Evolutionary conservation across 2,329 filamentous ascomycete genomes (phyloP).

Genomic region (Epichloe typhina): DNA sequence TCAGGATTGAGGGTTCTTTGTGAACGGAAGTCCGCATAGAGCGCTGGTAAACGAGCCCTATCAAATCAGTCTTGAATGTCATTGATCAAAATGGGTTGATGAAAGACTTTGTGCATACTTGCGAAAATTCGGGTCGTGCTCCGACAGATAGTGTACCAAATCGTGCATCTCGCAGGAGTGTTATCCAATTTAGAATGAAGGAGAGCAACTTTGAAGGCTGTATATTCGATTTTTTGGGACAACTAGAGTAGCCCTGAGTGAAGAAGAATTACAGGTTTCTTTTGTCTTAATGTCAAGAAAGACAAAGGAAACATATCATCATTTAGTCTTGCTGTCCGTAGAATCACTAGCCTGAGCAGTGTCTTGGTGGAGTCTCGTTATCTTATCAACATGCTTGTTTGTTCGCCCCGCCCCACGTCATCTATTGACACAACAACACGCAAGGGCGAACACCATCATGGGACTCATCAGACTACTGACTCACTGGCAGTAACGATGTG

Average conservation of each 20-base stretch:
- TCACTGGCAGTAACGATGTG: too few relatives aligned
- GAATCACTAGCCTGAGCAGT: too few relatives aligned
- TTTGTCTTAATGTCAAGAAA: too few relatives aligned
- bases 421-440: background rate
- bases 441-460: too few relatives aligned
- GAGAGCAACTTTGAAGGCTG: background rate
- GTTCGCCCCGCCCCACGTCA: background rate
- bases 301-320: too few relatives aligned
- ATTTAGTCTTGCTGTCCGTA: background rate
- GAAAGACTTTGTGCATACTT: conserved; percentile 24
- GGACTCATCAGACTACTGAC: too few relatives aligned
- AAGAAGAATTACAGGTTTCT: too few relatives aligned
- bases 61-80: background rate
- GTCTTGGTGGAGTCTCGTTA: background rate
- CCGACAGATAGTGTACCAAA: conserved; percentile 52
- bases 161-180: conserved; percentile 38
- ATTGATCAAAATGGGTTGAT: background rate
- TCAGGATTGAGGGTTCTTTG: conserved; percentile 71
- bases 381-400: background rate
- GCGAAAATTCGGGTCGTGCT: conserved; percentile 48
- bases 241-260: background rate
- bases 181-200: background rate
- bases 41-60: conserved; percentile 65
- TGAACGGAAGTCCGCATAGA: conserved; percentile 75
- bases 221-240: background rate